Evolutionary conservation across 2,329 filamentous ascomycete genomes (phyloP), one percentile per base, ranked within the genome.

Genomic region (Didymella pinodella): DNA sequence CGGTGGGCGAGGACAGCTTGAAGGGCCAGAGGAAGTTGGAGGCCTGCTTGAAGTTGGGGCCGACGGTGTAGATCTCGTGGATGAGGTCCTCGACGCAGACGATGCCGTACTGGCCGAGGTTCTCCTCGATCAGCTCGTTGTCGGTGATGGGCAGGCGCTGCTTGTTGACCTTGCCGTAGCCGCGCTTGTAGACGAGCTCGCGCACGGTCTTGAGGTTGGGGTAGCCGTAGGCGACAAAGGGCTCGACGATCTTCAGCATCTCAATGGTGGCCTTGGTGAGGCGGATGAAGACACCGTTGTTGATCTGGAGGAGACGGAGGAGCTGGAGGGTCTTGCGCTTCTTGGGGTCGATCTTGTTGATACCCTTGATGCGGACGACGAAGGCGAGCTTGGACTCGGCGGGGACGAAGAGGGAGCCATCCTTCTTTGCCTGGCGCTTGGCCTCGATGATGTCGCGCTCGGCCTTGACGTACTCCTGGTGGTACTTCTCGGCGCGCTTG

Each of bases 261-360:
- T 97, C 93, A 46, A 75, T 89, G 79, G 94, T 98, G 71, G 95
- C 95, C 91, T 98, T 99, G 86, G 93, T 98, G 79, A 97, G 86
- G 78, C 89, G 89, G 84, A 99, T 86, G 85, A 99, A 99, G 83
- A 97, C 92, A 84, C 95, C 95, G 83, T 97, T 98, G 92, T 99
- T 99, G 91, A 99, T 99, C 88, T 99, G 95, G 80, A 99, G 90
- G 70, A 99, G 93, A 88, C 95, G 94, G 82, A 99, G 94, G 65
- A 99, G 92, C 86, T 99, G 95, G 76, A 99, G 90, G 81, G 97
- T 98, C 91, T 99, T 99, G 89, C 95, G 94, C 84, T 96, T 96
- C 92, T 99, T 98, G 78, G 95, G 95, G 82, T 96, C 89, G 78
- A 99, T 98, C 92, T 99, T 99, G 92, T 98, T 98, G 92, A 99